These are phyloP conservation scores for Hordeum pubiflorum DNA, from an alignment of 202 grass and related monocot genomes.

Conservation along the genomic window DNA sequence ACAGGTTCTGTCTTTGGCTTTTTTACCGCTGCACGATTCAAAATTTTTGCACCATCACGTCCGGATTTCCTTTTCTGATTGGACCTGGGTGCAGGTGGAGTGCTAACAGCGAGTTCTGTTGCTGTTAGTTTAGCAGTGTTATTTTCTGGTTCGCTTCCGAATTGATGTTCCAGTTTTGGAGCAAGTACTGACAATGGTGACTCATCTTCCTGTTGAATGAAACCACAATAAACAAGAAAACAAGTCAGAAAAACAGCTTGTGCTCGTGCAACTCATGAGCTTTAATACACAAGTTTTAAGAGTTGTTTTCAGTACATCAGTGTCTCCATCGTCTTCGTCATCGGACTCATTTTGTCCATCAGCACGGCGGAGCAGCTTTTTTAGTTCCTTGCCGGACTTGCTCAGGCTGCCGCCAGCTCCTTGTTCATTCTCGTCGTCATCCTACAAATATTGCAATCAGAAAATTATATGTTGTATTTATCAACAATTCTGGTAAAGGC, in stretches of 20 bases:
- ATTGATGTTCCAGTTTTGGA: conserved; percentile 48
- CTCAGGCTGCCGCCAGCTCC: conserved; percentile 43
- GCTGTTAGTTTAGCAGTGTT: conserved; percentile 41
- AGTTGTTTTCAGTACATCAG: conserved; percentile 34
- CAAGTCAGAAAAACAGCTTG: conserved; percentile 10
- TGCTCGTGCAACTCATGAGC: not conserved
- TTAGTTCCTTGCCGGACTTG: conserved; percentile 85
- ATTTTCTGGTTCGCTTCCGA: conserved; percentile 55
- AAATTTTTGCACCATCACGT: conserved; percentile 44
- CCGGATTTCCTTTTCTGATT: conserved; percentile 58
- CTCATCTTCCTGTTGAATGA: conserved; percentile 58
- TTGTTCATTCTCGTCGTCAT: conserved; percentile 60
- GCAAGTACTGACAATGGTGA: conserved; percentile 37
- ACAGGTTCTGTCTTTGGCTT: conserved; percentile 58
- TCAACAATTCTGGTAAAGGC: not conserved
- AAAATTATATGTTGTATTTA: not conserved
- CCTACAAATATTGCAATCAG: conserved; percentile 18
- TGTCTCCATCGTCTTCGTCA: conserved; percentile 50
- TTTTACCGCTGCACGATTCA: conserved; percentile 33
- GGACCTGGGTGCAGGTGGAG: conserved; percentile 43
- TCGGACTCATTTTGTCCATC: conserved; percentile 52
- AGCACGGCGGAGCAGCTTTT: conserved; percentile 58
- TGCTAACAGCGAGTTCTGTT: conserved; percentile 2
- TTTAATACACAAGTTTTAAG: conserved; percentile 12
- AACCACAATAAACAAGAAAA: conserved; percentile 17